phyloP scores from a whole-genome alignment of 1,284 basidiomycete species.

The Ceratorhiza oryzae-sativae region DNA sequence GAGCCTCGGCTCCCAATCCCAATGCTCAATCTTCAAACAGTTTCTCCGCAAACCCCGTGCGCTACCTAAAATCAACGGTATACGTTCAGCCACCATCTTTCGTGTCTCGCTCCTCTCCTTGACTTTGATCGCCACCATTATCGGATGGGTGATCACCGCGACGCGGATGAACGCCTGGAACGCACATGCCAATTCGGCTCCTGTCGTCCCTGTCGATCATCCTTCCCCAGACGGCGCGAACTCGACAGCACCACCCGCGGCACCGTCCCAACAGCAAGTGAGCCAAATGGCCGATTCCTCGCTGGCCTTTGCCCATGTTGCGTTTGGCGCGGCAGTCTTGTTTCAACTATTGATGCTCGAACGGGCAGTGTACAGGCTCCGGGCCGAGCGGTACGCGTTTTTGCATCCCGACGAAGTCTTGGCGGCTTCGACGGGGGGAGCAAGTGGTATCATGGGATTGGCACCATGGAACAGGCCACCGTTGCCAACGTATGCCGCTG shows the following conservation, averaged over 20 bases:
- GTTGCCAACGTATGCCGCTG: conserved; percentile 72
- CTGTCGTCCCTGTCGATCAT: conserved; percentile 10
- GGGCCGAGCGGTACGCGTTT: conserved; percentile 67
- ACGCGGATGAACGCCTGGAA: conserved; percentile 46
- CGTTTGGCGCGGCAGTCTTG: conserved; percentile 46
- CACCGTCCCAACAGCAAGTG: conserved; percentile 56
- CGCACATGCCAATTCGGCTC: conserved; percentile 26
- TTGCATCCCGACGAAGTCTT: conserved; percentile 57
- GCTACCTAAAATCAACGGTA: conserved; percentile 53
- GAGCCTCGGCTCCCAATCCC: conserved; percentile 20
- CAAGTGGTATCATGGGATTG: conserved; percentile 54
- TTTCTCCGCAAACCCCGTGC: conserved; percentile 31
- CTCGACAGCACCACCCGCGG: conserved; percentile 61
- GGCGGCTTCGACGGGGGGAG: conserved; percentile 43
- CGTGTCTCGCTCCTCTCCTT: conserved; percentile 56
- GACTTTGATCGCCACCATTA: conserved; percentile 59
- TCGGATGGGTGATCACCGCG: conserved; percentile 62
- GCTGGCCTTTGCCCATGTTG: conserved; percentile 50
- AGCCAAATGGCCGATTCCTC: conserved; percentile 49
- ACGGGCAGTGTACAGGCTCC: conserved; percentile 65
- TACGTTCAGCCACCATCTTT: conserved; percentile 58
- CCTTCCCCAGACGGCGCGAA: neutral
- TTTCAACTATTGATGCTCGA: conserved; percentile 67
- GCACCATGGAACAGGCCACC: conserved; percentile 75
- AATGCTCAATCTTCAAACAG: conserved; percentile 23